These are phyloP conservation scores for Thalassiosira hispida DNA, from an alignment of 352 stramenopile genomes.

Conservation along the genomic window DNA sequence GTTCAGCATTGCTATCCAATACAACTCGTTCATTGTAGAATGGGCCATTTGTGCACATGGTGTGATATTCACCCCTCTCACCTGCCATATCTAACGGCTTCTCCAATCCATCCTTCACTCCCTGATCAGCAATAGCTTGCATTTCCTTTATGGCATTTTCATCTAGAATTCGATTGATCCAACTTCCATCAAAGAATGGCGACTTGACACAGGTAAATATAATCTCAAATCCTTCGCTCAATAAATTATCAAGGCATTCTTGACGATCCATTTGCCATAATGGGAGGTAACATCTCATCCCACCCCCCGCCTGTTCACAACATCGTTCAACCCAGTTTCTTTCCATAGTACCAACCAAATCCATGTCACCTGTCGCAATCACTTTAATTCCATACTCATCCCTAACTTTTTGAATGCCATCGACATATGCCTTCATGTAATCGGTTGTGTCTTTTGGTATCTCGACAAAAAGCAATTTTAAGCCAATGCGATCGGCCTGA, in stretches of 20 bases:
- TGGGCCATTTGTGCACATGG: slow-evolving; percentile 68
- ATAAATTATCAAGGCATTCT: slow-evolving; percentile 40
- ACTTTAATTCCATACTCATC: slow-evolving; percentile 57
- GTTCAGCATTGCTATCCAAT: slow-evolving; percentile 25
- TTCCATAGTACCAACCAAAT: slow-evolving; percentile 63
- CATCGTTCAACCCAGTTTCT: slow-evolving; percentile 69
- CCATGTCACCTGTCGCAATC: slow-evolving; percentile 74
- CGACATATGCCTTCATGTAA: slow-evolving; percentile 67
- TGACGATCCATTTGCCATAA: slow-evolving; percentile 62
- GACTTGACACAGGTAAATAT: slow-evolving; percentile 71
- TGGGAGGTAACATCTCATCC: slow-evolving; percentile 52
- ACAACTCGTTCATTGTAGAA: slow-evolving; percentile 52
- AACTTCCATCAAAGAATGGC: slow-evolving; percentile 62
- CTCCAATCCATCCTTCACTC: slow-evolving; percentile 29
- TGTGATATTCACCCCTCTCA: slow-evolving; percentile 79
- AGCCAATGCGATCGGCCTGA: slow-evolving; percentile 59
- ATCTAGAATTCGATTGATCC: slow-evolving; percentile 62
- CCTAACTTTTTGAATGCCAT: slow-evolving; percentile 45
- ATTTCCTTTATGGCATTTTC: slow-evolving; percentile 47
- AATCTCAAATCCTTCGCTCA: slow-evolving; percentile 57
- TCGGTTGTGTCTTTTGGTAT: slow-evolving; percentile 34
- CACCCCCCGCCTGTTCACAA: slow-evolving; percentile 42
- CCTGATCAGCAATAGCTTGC: slow-evolving; percentile 31
- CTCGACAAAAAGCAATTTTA: slow-evolving; percentile 38
- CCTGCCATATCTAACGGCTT: slow-evolving; percentile 67